Evolutionary conservation across 768 basidiomycete genomes (phyloP).

Genomic region (Gymnopilus junonius): DNA sequence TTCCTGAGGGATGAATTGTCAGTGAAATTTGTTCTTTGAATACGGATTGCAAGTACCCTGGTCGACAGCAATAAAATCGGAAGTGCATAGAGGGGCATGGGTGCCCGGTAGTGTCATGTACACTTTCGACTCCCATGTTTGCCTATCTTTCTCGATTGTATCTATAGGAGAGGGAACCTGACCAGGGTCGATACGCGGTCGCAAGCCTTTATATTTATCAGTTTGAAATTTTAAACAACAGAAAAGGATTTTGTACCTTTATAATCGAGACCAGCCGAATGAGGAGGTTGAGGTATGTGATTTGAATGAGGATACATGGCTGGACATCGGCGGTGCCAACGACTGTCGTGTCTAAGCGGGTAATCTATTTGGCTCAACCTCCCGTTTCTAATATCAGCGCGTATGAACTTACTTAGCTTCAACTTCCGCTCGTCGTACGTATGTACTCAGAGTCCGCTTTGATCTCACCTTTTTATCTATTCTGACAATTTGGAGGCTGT

Average conservation of each 20-base stretch:
- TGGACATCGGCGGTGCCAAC: neutral
- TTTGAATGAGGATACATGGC: conserved; percentile 49
- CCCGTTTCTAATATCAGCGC: conserved; percentile 16
- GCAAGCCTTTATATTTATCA: conserved; percentile 56
- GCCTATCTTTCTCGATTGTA: conserved; percentile 77
- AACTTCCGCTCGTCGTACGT: neutral
- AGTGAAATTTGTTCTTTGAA: neutral
- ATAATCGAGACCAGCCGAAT: conserved; percentile 61
- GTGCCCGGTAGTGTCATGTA: conserved; percentile 61
- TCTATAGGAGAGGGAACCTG: conserved; percentile 94
- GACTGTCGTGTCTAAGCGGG: neutral
- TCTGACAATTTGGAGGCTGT: too few species aligned
- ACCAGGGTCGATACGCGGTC: conserved; percentile 81
- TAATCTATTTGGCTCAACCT: conserved; percentile 12
- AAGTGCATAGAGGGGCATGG: conserved; percentile 82
- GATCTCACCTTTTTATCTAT: too few species aligned
- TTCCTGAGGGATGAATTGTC: conserved; percentile 50
- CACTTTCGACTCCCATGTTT: conserved; percentile 72
- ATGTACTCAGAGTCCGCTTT: too few species aligned
- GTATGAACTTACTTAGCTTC: neutral
- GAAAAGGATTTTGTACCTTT: conserved; percentile 39
- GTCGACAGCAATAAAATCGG: conserved; percentile 89
- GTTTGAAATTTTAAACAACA: neutral
- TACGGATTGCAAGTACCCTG: conserved; percentile 57
- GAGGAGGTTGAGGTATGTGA: conserved; percentile 72